Conservation (phyloP, 1,284 basidiomycete genomes). For the Boletellus dicymbophilus region DNA sequence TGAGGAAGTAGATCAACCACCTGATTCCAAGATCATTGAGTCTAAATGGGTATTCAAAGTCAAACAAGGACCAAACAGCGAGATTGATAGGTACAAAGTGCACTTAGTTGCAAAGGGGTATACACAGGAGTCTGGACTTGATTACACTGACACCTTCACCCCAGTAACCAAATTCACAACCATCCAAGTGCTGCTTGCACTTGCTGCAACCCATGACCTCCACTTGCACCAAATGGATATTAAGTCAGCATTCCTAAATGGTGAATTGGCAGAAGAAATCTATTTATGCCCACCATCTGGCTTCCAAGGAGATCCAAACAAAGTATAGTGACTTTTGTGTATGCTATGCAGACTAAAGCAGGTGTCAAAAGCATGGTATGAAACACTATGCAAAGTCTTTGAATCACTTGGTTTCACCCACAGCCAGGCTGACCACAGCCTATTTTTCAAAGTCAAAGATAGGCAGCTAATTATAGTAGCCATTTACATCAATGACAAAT, state of each 20-base stretch:
- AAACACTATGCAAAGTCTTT: background rate
- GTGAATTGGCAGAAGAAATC: background rate
- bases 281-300: background rate
- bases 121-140: background rate
- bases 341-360: slow-evolving; percentile 29
- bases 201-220: slow-evolving; percentile 7
- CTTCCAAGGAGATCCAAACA: background rate
- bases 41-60: slow-evolving; percentile 37
- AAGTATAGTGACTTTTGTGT: too few species aligned
- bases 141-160: background rate
- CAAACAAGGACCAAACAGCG: slow-evolving; percentile 30
- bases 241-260: background rate
- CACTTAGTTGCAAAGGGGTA: background rate
- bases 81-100: slow-evolving; percentile 24
- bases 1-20: too few species aligned
- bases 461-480: background rate
- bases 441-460: background rate
- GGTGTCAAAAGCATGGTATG: slow-evolving; percentile 18
- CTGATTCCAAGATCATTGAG: slow-evolving; percentile 1
- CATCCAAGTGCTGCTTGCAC: background rate
- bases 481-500: background rate
- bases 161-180: background rate
- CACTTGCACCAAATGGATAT: slow-evolving; percentile 21
- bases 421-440: background rate
- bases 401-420: background rate